A percentile compares a stretch with the other conserved stretches of the same genome.
Conservation (phyloP, 1,139 yeast species). For the Lodderomyces orthopsilosis region DNA sequence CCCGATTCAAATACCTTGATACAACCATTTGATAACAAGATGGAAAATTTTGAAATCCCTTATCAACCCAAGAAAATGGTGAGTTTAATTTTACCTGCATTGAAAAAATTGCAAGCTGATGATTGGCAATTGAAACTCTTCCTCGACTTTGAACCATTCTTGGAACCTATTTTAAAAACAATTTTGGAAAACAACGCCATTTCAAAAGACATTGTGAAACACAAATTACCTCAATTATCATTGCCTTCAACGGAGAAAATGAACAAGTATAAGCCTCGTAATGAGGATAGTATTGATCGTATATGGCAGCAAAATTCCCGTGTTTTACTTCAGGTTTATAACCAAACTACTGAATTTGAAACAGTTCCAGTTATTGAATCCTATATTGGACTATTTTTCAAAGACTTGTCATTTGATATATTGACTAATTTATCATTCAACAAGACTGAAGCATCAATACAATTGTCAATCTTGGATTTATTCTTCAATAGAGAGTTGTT, state of each 20-base stretch:
- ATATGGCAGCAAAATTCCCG: conserved; percentile 53
- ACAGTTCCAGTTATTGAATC: conserved; percentile 71
- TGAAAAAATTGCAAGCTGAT: conserved; percentile 33
- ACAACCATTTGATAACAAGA: conserved; percentile 39
- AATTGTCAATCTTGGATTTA: conserved; percentile 69
- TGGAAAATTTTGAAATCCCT: conserved; percentile 40
- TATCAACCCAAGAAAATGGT: conserved; percentile 54
- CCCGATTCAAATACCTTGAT: conserved; percentile 23
- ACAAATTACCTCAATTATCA: conserved; percentile 45
- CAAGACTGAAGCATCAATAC: conserved; percentile 83
- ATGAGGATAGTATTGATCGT: conserved; percentile 31
- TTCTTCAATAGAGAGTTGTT: conserved; percentile 71
- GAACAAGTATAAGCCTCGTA: conserved; percentile 22
- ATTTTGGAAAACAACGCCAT: conserved; percentile 36
- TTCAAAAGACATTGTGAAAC: conserved; percentile 41
- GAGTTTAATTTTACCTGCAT: conserved; percentile 53
- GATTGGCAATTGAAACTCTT: conserved; percentile 33
- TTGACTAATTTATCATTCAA: conserved; percentile 83
- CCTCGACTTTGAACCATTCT: conserved; percentile 29
- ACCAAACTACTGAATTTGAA: conserved; percentile 47
- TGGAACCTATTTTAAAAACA: conserved; percentile 37
- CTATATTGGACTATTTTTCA: conserved; percentile 56
- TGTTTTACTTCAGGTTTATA: conserved; percentile 63
- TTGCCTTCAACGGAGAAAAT: conserved; percentile 46
- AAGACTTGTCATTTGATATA: conserved; percentile 74